phyloP scores from a whole-genome alignment of 495 filamentous ascomycete species.

The Hamigera avellanea region DNA sequence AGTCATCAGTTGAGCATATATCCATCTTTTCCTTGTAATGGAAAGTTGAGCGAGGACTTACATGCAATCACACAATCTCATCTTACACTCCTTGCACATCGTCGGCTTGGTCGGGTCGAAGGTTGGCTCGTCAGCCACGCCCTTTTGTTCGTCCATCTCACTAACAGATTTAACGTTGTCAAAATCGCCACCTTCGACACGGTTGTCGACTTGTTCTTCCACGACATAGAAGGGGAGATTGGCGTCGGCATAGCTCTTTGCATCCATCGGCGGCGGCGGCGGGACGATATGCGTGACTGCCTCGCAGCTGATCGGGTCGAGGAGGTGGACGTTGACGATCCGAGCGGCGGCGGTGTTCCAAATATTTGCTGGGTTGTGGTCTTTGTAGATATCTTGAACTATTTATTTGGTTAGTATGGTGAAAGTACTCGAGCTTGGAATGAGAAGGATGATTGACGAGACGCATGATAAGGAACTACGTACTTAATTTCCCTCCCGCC shows the following conservation, averaged over 20 bases:
- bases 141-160: not conserved
- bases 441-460: too few relatives aligned
- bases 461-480: constrained; percentile 9
- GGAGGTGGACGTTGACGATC: constrained; percentile 22
- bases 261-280: constrained; percentile 23
- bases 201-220: constrained; percentile 1
- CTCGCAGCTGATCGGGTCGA: constrained; percentile 18
- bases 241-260: constrained; percentile 15
- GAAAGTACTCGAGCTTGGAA: too few relatives aligned
- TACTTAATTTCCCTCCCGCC: constrained; percentile 15
- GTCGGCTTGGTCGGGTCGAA: constrained; percentile 1
- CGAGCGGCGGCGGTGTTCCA: constrained; percentile 23
- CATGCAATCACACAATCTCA: not conserved
- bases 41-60: not conserved
- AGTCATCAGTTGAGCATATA: too few relatives aligned
- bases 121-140: not conserved
- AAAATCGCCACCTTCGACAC: constrained; percentile 6
- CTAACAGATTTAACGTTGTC: constrained; percentile 7
- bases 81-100: constrained; percentile 12
- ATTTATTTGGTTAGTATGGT: too few relatives aligned
- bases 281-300: constrained; percentile 19
- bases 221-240: constrained; percentile 24
- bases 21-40: too few relatives aligned
- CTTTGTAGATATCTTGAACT: constrained; percentile 15
- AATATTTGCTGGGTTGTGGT: constrained; percentile 3